Base-by-base conservation (phyloP, 495 filamentous ascomycete genomes). In the Haplographium delicatum region DNA sequence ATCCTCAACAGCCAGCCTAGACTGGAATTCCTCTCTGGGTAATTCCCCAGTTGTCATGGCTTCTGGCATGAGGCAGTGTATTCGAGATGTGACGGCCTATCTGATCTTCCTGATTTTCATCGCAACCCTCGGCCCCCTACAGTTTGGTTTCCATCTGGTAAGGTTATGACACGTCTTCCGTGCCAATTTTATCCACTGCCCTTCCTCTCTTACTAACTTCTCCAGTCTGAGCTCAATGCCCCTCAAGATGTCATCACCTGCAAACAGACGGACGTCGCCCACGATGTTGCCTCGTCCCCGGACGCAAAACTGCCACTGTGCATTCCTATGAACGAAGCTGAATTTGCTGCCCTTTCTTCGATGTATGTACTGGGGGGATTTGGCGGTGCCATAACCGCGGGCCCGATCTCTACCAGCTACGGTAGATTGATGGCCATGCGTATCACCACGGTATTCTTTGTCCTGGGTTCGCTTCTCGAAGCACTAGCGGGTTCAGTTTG, bases 61-160 rank as follows among this genome's bases (percentile, higher is more conserved):
- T 49, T 56, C 57, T 11, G 52, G 52, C 26, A 10, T 60, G 34
- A 56, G 57, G 25, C 57, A 60, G 22, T 56, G 52, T 43, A 50
- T 56, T 20, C 57, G 53, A 18, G 71, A 74, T 47, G 66, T 76
- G 34, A 86, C 85, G 13, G 68, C 74, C 28, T 89, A 86, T 60
- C 71, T 91, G 44, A 55, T 83, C 57, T 72, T 82, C 55, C 65
- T 87, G 34, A 71, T 89, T 26, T 67, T 74, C 38, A 73, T 86
- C 59, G 37, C 54, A 2, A 86, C 84, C 4, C 61, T 94, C 13
- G 91, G 89, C 4, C 87, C 93, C 2, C 77, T 96, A 7, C 89
- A 95, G 60, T 97, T 96, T 58, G 93, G 94, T 18, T 96, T 85
- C 63, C 94, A 97, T 68, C 66, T 98, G 66, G 91, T 95, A 78